Percentiles rank a stretch among this genome's conserved stretches.
phyloP scores from a whole-genome alignment of 163 green algal genomes.

The Prototheca wickerhamii region DNA sequence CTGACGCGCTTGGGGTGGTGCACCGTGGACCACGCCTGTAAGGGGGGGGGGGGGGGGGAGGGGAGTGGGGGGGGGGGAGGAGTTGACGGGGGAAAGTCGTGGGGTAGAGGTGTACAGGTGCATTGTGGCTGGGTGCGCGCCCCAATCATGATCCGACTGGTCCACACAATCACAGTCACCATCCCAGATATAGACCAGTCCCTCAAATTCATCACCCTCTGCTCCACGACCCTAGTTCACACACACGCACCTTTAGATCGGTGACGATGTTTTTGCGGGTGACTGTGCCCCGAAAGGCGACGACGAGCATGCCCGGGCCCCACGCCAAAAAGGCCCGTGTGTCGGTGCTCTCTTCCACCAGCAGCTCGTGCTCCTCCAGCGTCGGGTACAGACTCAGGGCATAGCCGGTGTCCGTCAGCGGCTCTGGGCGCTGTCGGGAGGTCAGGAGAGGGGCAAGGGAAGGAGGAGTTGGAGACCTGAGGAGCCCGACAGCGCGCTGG shows the following conservation, averaged over 20 bases:
- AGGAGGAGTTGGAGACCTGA: too few relatives aligned
- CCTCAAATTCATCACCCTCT: neutral
- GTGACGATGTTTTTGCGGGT: constrained; percentile 34
- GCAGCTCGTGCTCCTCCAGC: neutral
- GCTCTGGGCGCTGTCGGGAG: too few relatives aligned
- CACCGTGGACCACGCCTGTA: neutral
- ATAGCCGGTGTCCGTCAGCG: neutral
- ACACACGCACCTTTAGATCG: constrained; percentile 20
- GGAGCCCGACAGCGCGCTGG: too few relatives aligned
- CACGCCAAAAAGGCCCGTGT: constrained; percentile 29
- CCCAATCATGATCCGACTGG: too few relatives aligned
- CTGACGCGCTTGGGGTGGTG: neutral
- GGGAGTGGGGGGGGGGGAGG: neutral
- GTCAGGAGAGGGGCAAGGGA: too few relatives aligned
- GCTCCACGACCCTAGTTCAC: neutral
- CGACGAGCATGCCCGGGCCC: constrained; percentile 18
- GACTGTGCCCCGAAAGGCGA: constrained; percentile 41
- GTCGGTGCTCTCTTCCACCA: neutral
- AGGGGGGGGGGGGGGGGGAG: neutral
- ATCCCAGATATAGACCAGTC: neutral
- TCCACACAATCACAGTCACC: neutral
- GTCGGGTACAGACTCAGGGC: neutral
- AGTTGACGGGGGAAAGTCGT: neutral
- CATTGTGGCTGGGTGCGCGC: too few relatives aligned
- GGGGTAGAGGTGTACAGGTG: too few relatives aligned